phyloP scores from a whole-genome alignment of 2,329 filamentous ascomycete genomes.

The Talaromyces sp. region DNA sequence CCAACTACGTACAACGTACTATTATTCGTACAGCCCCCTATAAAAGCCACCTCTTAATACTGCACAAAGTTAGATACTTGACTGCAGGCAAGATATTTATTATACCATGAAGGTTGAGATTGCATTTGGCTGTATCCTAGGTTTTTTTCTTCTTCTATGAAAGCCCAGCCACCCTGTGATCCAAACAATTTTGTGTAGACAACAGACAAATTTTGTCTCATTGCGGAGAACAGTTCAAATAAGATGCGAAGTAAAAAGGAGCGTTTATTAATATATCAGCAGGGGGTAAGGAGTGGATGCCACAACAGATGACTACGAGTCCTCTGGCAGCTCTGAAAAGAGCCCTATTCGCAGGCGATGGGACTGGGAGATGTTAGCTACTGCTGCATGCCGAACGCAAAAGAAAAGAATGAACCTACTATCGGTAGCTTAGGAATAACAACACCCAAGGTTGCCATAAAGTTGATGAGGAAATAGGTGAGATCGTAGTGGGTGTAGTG shows the following conservation, averaged over 20 bases:
- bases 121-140: not conserved
- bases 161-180: not conserved
- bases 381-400: not conserved
- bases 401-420: conserved; percentile 53
- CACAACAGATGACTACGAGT: conserved; percentile 30
- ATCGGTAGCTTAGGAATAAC: conserved; percentile 95
- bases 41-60: not conserved
- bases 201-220: not conserved
- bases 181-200: not conserved
- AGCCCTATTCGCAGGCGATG: conserved; percentile 72
- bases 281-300: not conserved
- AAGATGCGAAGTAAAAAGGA: not conserved
- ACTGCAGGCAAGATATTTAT: not conserved
- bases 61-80: too few species aligned
- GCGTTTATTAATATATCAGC: not conserved
- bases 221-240: not conserved
- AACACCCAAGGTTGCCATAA: conserved; percentile 82
- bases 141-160: not conserved
- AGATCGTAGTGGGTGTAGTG: conserved; percentile 99
- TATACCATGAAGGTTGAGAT: not conserved
- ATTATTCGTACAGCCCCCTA: not conserved
- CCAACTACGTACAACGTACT: not conserved
- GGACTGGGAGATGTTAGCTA: conserved; percentile 50
- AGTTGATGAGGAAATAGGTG: conserved; percentile 96
- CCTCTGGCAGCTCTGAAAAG: conserved; percentile 64